Conservation (phyloP, 805 yeast genomes). For the Wickerhamiella shivajii region DNA sequence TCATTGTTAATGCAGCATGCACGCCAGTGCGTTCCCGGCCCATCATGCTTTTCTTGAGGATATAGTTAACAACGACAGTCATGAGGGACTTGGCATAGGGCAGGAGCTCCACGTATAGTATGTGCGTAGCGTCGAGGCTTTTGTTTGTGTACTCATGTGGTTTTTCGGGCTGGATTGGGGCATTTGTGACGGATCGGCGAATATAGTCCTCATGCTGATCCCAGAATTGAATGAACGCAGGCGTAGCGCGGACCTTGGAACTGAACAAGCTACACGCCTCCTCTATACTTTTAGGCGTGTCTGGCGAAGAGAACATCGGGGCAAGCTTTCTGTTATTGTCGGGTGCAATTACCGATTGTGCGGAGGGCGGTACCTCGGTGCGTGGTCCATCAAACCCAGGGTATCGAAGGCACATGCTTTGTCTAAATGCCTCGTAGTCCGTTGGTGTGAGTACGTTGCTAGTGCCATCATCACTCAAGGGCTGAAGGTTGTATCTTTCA, state of each 20-base stretch:
- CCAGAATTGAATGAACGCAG: constrained; percentile 59
- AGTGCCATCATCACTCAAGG: constrained; percentile 15
- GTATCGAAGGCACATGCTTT: constrained; percentile 57
- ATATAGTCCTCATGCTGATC: constrained; percentile 39
- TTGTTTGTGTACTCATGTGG: constrained; percentile 25
- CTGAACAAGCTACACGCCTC: constrained; percentile 66
- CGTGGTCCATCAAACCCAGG: constrained; percentile 51
- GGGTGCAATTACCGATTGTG: constrained; percentile 35
- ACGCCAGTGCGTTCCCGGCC: constrained; percentile 11
- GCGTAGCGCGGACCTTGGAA: constrained; percentile 46
- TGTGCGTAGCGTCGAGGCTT: constrained; percentile 42
- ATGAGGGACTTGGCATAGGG: constrained; percentile 49
- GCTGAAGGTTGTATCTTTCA: constrained; percentile 27
- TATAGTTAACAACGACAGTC: constrained; percentile 45
- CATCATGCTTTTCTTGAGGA: constrained; percentile 32
- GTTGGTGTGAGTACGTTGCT: constrained; percentile 39
- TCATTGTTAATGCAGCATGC: constrained; percentile 12
- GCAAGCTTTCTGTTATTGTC: constrained; percentile 31
- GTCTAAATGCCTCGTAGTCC: constrained; percentile 71
- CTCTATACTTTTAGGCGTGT: constrained; percentile 56
- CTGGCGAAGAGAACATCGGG: constrained; percentile 12
- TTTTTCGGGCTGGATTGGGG: constrained; percentile 2
- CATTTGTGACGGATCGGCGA: constrained; percentile 35
- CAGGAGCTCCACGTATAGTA: constrained; percentile 39
- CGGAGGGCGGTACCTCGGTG: constrained; percentile 35